Percentiles rank a stretch among this genome's conserved stretches.
phyloP scores from a whole-genome alignment of 2,329 filamentous ascomycete species.

The Ceratocystis huliohia region DNA sequence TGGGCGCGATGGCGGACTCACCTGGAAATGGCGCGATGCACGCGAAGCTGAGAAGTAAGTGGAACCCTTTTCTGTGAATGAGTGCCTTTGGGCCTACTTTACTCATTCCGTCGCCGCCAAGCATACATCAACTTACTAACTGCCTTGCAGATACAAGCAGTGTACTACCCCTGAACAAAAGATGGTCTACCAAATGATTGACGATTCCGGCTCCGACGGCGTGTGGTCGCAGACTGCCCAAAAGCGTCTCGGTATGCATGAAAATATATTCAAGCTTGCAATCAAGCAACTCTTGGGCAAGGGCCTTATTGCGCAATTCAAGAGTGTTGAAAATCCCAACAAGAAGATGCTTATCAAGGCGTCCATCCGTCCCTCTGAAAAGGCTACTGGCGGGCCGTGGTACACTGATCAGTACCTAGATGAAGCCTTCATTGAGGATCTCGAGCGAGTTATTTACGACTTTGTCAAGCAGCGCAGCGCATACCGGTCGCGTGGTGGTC shows the following conservation, averaged over 20 bases:
- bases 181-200: conserved; percentile 79
- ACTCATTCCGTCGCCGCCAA: not conserved
- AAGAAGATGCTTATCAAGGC: conserved; percentile 95
- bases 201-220: conserved; percentile 70
- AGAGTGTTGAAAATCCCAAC: conserved; percentile 78
- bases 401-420: conserved; percentile 87
- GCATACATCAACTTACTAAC: not conserved
- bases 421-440: conserved; percentile 68
- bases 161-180: conserved; percentile 59
- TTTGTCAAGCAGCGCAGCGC: conserved; percentile 62
- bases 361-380: conserved; percentile 70
- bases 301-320: conserved; percentile 74
- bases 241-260: conserved; percentile 67
- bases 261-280: conserved; percentile 65
- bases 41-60: conserved; percentile 51
- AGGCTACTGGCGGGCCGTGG: conserved; percentile 88
- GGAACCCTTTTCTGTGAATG: not conserved
- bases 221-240: conserved; percentile 87
- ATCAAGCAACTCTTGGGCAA: conserved; percentile 75
- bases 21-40: conserved; percentile 46
- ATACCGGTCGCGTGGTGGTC: conserved; percentile 38
- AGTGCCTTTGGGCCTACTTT: not conserved
- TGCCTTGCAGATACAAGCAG: conserved; percentile 40
- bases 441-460: conserved; percentile 61
- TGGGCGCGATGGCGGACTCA: conserved; percentile 32